Evolutionary conservation across 2,329 filamentous ascomycete genomes (phyloP), one percentile per base, ranked within the genome.

Genomic region (Aspergillus eucalypticola): DNA sequence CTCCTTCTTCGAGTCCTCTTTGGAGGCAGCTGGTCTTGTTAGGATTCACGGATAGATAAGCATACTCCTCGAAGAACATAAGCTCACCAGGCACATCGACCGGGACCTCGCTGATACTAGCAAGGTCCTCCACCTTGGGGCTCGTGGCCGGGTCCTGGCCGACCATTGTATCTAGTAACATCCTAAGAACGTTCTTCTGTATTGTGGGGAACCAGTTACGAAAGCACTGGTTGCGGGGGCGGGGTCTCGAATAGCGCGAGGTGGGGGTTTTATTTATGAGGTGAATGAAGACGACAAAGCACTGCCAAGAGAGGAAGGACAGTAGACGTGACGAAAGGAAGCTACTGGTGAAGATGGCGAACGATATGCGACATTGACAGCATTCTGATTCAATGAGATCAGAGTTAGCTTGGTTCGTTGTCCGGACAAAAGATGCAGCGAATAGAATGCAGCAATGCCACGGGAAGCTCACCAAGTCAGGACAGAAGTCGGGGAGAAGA

Each of bases 61-160:
- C 27, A 27, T 60, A 11, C 25, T 11, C 32, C 27, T 51, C 46
- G 56, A 39, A 35, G 60, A 51, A 62, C 25, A 66, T 44, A 56
- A 54, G 71, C 76, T 75, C 74, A 79, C 76, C 75, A 65, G 74
- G 66, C 65, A 73, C 69, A 60, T 73, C 69, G 60, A 68, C 71
- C 49, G 76, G 73, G 51, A 76, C 65, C 67, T 79, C 76, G 62
- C 73, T 76, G 63, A 79, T 78, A 60, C 76, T 77, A 56, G 75
- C 69, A 41, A 79, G 72, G 62, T 78, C 74, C 56, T 74, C 71
- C 59, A 72, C 66, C 64, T 75, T 69, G 58, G 74, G 69, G 66
- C 68, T 76, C 63, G 68, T 68, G 62, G 70, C 66, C 61, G 65
- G 61, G 61, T 72, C 69, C 63, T 78, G 74, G 60, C 68, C 69